phyloP scores from a whole-genome alignment of 2,329 filamentous ascomycete genomes.

The Ascochyta rabiei region DNA sequence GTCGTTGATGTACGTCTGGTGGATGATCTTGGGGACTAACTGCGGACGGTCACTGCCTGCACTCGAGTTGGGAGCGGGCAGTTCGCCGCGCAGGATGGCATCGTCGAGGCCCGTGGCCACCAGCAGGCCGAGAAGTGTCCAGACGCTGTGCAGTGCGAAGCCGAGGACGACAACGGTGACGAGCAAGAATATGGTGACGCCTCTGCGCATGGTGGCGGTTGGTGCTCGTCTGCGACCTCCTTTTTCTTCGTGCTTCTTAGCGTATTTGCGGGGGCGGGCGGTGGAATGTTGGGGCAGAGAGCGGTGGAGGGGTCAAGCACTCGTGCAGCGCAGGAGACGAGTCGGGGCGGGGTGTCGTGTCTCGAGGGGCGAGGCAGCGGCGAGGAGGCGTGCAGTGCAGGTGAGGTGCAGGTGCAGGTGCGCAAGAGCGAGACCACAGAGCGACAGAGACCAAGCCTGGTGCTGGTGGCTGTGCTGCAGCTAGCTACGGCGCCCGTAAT shows the following conservation, averaged over 20 bases:
- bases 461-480: slow-evolving; percentile 12
- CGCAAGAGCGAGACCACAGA: slow-evolving; percentile 5
- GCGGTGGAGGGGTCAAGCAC: slow-evolving; percentile 17
- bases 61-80: slow-evolving; percentile 68
- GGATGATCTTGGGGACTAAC: slow-evolving; percentile 77
- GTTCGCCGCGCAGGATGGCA: slow-evolving; percentile 69
- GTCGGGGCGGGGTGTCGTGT: slow-evolving; percentile 9
- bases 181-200: slow-evolving; percentile 67
- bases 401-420: slow-evolving; percentile 22
- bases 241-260: slow-evolving; percentile 23
- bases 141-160: slow-evolving; percentile 70
- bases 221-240: slow-evolving; percentile 22
- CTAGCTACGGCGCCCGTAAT: slow-evolving; percentile 21
- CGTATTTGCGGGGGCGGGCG: neutral
- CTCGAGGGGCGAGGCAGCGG: slow-evolving; percentile 17
- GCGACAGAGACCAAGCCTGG: neutral
- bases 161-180: slow-evolving; percentile 68
- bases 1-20: slow-evolving; percentile 77
- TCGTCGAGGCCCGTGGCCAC: slow-evolving; percentile 70
- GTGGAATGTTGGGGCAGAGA: slow-evolving; percentile 8
- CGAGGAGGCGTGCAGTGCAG: slow-evolving; percentile 24
- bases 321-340: slow-evolving; percentile 15
- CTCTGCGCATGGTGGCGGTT: slow-evolving; percentile 61
- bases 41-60: slow-evolving; percentile 62
- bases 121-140: slow-evolving; percentile 72